A percentile compares a stretch with the other conserved stretches of the same genome.
Evolutionary conservation across 192 early-diverging fungal species (phyloP).

Genomic region (Endogone sp.): DNA sequence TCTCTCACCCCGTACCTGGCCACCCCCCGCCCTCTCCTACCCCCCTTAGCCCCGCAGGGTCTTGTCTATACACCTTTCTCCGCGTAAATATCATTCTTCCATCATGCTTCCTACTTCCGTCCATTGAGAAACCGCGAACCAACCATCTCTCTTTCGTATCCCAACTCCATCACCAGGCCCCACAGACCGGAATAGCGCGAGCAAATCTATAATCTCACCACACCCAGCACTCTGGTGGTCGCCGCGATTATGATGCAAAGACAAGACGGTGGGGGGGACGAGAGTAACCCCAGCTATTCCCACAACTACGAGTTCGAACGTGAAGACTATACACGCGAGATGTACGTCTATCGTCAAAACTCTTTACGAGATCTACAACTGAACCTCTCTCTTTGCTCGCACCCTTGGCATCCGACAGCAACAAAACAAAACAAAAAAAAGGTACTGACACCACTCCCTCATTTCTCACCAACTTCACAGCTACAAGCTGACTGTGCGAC

Average conservation of each 20-base stretch:
- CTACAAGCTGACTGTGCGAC: conserved; percentile 66
- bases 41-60: neutral
- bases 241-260: neutral
- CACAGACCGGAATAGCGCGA: no score
- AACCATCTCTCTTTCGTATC: neutral
- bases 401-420: neutral
- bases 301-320: neutral
- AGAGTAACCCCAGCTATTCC: neutral
- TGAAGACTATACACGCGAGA: neutral
- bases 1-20: no score
- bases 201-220: no score
- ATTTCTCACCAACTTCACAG: conserved; percentile 6
- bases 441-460: neutral
- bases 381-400: neutral
- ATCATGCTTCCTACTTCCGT: neutral
- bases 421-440: no score
- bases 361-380: no score
- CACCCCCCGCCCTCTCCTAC: neutral
- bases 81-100: neutral
- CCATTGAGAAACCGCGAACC: neutral
- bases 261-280: neutral
- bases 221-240: neutral
- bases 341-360: neutral
- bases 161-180: neutral
- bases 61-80: neutral